These are phyloP conservation scores for Naganishia sp. DNA, from an alignment of 1,284 basidiomycete genomes.

Conservation along the genomic window DNA sequence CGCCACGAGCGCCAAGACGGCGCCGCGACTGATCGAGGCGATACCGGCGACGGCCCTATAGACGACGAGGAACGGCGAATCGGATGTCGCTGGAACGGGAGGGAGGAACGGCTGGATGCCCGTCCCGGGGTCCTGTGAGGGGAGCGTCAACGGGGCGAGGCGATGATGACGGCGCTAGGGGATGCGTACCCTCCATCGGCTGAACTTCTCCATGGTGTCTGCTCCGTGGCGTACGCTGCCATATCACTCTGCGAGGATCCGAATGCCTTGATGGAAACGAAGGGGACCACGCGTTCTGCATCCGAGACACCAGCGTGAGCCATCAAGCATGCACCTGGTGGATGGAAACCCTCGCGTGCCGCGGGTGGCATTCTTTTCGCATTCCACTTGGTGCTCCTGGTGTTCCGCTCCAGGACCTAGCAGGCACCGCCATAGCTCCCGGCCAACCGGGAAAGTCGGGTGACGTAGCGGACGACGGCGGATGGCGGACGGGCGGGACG, in stretches of 20 bases:
- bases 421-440: too few species aligned
- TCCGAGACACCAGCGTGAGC: background rate
- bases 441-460: too few species aligned
- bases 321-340: background rate
- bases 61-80: slow-evolving; percentile 4
- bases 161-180: background rate
- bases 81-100: slow-evolving; percentile 39
- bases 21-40: slow-evolving; percentile 24
- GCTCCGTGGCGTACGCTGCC: too few species aligned
- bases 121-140: slow-evolving; percentile 49
- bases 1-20: slow-evolving; percentile 28
- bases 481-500: background rate
- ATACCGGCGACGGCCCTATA: slow-evolving; percentile 23
- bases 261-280: too few species aligned
- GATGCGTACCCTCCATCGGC: slow-evolving; percentile 52
- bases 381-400: too few species aligned
- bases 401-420: too few species aligned
- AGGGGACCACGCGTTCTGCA: background rate
- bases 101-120: slow-evolving; percentile 52
- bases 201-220: slow-evolving; percentile 53
- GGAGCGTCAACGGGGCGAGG: slow-evolving; percentile 14
- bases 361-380: too few species aligned
- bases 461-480: background rate
- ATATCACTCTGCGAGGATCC: too few species aligned
- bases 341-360: too few species aligned